These are phyloP conservation scores for Isoetes taiwanensis DNA, from an alignment of 75 land plant species.

Conservation along the genomic window DNA sequence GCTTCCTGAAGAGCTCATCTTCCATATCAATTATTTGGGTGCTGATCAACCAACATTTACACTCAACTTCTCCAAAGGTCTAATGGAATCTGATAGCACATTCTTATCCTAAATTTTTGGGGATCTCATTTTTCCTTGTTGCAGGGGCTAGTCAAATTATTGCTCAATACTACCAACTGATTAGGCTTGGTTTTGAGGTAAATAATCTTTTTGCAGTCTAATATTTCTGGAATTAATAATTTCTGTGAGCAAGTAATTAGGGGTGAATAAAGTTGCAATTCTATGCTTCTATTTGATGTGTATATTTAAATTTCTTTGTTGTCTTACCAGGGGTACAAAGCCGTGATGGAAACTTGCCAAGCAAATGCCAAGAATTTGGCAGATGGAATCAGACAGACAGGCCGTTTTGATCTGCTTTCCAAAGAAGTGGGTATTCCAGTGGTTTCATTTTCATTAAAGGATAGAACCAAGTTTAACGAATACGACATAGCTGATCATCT, in stretches of 20 bases:
- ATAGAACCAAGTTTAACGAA: constrained; percentile 16
- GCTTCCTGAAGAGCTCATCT: neutral
- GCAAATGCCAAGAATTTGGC: constrained; percentile 28
- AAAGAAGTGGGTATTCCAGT: constrained; percentile 36
- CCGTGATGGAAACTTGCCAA: constrained; percentile 28
- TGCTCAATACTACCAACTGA: constrained; percentile 46
- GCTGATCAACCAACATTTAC: neutral
- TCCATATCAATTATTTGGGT: neutral
- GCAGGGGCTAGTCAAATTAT: constrained; percentile 47
- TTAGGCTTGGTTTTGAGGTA: constrained; percentile 46
- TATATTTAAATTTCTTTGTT: neutral
- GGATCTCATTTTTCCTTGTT: neutral
- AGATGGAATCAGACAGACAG: constrained; percentile 23
- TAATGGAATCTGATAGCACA: neutral
- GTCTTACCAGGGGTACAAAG: constrained; percentile 31
- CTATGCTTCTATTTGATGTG: neutral
- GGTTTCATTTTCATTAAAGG: constrained; percentile 42
- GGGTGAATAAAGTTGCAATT: no score
- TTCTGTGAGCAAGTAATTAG: no score
- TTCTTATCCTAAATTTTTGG: neutral
- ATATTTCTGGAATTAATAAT: no score
- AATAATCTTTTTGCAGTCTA: no score
- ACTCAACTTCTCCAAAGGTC: constrained; percentile 18
- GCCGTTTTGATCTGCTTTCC: constrained; percentile 35
- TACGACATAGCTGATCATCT: constrained; percentile 37